A percentile compares a stretch with the other conserved stretches of the same genome.
These are phyloP conservation scores for Kwoniella shandongensis DNA, from an alignment of 768 basidiomycete genomes.

Conservation along the genomic window DNA sequence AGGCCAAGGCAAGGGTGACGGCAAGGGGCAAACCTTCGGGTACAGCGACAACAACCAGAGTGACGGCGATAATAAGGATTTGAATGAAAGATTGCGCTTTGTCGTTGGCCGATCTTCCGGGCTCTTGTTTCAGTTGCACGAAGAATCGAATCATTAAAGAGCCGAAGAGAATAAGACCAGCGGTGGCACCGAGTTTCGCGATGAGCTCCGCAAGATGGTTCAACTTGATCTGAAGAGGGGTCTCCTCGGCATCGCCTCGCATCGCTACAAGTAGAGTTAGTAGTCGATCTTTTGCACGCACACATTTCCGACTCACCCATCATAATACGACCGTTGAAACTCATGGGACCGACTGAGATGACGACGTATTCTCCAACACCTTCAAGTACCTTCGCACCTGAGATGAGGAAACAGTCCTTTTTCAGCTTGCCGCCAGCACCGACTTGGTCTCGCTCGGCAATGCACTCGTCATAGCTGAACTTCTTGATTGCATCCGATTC, in stretches of 20 bases:
- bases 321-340: conserved; percentile 96
- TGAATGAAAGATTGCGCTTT: conserved; percentile 90
- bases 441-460: conserved; percentile 58
- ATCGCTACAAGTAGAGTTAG: conserved; percentile 62
- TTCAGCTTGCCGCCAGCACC: conserved; percentile 58
- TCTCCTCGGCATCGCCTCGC: conserved; percentile 79
- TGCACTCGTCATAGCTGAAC: conserved; percentile 70
- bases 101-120: conserved; percentile 67
- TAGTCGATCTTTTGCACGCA: not conserved
- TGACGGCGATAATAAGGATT: conserved; percentile 91
- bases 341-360: conserved; percentile 85
- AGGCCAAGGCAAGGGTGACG: conserved; percentile 92
- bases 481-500: conserved; percentile 96
- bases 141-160: conserved; percentile 93
- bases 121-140: conserved; percentile 72
- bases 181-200: conserved; percentile 80
- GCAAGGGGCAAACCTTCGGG: conserved; percentile 94
- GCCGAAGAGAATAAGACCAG: conserved; percentile 76
- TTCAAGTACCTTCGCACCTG: conserved; percentile 89
- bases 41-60: conserved; percentile 81
- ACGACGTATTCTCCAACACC: conserved; percentile 92
- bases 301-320: conserved; percentile 66
- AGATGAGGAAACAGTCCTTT: conserved; percentile 86
- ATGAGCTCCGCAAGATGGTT: conserved; percentile 93
- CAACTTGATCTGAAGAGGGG: conserved; percentile 89